Base-by-base conservation (phyloP, 2,329 filamentous ascomycete genomes). In the Alternaria arborescens region DNA sequence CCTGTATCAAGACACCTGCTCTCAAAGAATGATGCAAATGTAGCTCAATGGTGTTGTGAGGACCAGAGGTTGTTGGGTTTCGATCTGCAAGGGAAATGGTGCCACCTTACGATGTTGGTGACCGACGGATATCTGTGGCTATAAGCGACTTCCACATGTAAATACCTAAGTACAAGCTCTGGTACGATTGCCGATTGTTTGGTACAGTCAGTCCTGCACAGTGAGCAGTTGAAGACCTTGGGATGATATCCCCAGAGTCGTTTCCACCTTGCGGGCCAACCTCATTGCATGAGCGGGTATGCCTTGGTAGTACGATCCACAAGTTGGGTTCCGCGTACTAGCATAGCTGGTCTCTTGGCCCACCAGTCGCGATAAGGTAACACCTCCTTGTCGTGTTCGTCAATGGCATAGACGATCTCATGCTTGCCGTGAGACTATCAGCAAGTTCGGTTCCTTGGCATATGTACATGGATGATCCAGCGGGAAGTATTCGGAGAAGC, bases 271-370 rank as follows among this genome's bases (percentile, higher is more conserved):
- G 20, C 46, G 8, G 46, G 14, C n/a, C 20, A 24, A 38, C 20
- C 22, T 24, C 22, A 5, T 36, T 12, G 32, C 40, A 24, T 24
- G 20, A 24, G 22, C 40, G 5, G 30, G 46, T 38, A 22, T 24
- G 32, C 20, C 20, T 50, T 32, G 46, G 46, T 50, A 32, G 46
- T 38, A 50, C 16, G 8, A 38, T 38, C 30, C 46, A 10, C 11
- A 50, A 7, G 5, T 36, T 50, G 14, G 16, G 2, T 24, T 24
- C 46, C 32, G 16, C 10, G 16, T n/a, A 24, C 46, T 36, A 50
- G 34, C 46, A 38, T 32, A 50, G 32, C 30, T 36, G 20, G 10
- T 20, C 32, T 50, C 46, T 50, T 50, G 46, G 46, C 46, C 46
- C 46, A 10, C 30, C 46, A 50, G 20, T 5, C 32, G 46, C 32